Base-by-base conservation (phyloP, 352 stramenopile species). In the Globisporangium heterothallicum region DNA sequence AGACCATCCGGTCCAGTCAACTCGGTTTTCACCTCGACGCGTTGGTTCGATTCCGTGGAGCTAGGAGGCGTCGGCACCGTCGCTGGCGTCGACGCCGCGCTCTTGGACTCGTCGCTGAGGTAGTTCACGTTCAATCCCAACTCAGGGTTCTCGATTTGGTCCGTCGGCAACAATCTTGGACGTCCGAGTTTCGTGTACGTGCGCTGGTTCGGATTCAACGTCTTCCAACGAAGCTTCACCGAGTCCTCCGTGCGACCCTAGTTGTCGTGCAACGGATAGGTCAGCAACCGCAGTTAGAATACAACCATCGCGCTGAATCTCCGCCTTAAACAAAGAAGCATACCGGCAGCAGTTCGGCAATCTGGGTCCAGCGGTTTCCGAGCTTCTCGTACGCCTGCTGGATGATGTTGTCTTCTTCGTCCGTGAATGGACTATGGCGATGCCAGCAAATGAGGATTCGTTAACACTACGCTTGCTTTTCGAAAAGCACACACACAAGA, bases 281-380 rank as follows among this genome's bases (percentile, higher is more conserved):
- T 22, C 19, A 10, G 6, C 44, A 43, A 8, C 2, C 14, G 29
- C 26, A 46, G n/a, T n/a, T n/a, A n/a, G n/a, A n/a, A n/a, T n/a
- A n/a, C n/a, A n/a, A n/a, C n/a, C n/a, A n/a, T n/a, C n/a, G n/a
- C n/a, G n/a, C n/a, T n/a, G n/a, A n/a, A n/a, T n/a, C n/a, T n/a
- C n/a, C n/a, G n/a, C n/a, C n/a, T 24, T 29, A 43, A 42, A 14
- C 2, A 56, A 18, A 6, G 22, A 22, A 19, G 14, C 3, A 42
- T 53, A 86, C 86, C 34, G 78, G 78, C 21, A 96, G 56, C 2
- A 88, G 62, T 51, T 88, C 77, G 0, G 86, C 86, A 24, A 96
- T 94, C 46, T 90, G 75, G 10, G 86, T 92, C 86, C 86, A 96
- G 26, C 82, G 79, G 55, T 93, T 95, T 27, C 86, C 86, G 29